Evolutionary conservation across 257 asterid genomes (phyloP).

Genomic region (Apocynum venetum): DNA sequence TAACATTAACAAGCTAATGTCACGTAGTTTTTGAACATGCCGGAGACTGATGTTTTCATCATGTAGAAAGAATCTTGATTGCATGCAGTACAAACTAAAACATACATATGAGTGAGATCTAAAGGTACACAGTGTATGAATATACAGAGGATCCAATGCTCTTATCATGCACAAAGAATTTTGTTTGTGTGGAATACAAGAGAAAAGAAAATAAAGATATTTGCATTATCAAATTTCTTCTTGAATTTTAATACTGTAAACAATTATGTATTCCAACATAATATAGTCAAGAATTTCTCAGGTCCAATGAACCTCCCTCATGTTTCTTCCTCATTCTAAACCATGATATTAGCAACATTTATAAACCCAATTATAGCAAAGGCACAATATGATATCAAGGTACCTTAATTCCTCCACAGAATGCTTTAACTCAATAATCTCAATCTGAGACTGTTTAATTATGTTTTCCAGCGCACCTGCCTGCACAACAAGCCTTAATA

Average conservation of each 20-base stretch:
- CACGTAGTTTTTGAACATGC: not conserved
- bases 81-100: not conserved
- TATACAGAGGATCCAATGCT: not conserved
- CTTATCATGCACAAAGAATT: not conserved
- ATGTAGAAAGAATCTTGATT: not conserved
- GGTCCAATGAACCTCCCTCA: too few species aligned
- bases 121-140: not conserved
- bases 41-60: not conserved
- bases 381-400: conserved; percentile 12
- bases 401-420: conserved; percentile 87
- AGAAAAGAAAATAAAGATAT: not conserved
- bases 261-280: not conserved
- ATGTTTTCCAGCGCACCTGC: conserved; percentile 92
- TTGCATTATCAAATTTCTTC: not conserved
- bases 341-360: not conserved
- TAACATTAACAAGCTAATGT: not conserved
- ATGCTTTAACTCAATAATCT: conserved; percentile 94
- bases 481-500: conserved; percentile 35
- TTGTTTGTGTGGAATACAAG: not conserved
- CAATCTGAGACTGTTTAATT: conserved; percentile 92
- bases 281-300: too few species aligned
- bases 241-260: not conserved
- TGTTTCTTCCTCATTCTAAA: not conserved
- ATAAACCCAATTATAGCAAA: conserved; percentile 6
- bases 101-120: not conserved